Percentiles rank a stretch among this genome's conserved stretches.
Evolutionary conservation across 495 filamentous ascomycete genomes (phyloP).

Genomic region (Aspergillus funiculosus): DNA sequence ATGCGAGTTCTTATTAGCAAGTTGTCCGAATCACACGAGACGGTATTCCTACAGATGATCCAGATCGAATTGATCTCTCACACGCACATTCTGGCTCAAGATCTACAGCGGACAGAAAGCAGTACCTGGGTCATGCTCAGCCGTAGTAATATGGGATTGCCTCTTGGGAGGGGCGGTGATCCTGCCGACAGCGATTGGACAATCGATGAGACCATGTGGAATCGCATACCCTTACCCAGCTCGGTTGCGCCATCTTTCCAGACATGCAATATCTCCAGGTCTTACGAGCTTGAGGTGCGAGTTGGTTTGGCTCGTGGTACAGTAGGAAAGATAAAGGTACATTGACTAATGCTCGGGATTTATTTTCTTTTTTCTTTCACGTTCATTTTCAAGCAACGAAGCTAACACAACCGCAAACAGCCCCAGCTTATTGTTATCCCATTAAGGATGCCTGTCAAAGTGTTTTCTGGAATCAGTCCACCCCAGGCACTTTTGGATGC

Average conservation of each 20-base stretch:
- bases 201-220: slow-evolving; percentile 66
- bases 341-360: slow-evolving; percentile 1
- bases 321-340: slow-evolving; percentile 47
- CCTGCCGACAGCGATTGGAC: slow-evolving; percentile 57
- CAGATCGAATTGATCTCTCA: slow-evolving; percentile 76
- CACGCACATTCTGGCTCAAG: slow-evolving; percentile 71
- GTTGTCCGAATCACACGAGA: slow-evolving; percentile 54
- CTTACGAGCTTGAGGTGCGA: slow-evolving; percentile 76
- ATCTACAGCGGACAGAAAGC: slow-evolving; percentile 57
- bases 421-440: slow-evolving; percentile 68
- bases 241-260: slow-evolving; percentile 79
- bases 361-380: neutral
- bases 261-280: slow-evolving; percentile 80
- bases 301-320: slow-evolving; percentile 64
- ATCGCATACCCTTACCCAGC: slow-evolving; percentile 62
- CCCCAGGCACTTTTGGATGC: slow-evolving; percentile 68
- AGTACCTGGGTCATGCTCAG: slow-evolving; percentile 65
- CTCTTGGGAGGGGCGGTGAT: slow-evolving; percentile 53
- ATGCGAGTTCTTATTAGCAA: slow-evolving; percentile 74
- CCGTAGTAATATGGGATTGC: slow-evolving; percentile 59
- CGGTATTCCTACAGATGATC: slow-evolving; percentile 67
- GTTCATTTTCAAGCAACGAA: neutral
- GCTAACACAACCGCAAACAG: slow-evolving; percentile 27
- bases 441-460: slow-evolving; percentile 67
- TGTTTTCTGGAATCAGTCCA: slow-evolving; percentile 89